Evolutionary conservation across 495 filamentous ascomycete genomes (phyloP).

Genomic region (Penicillium ochrochloron): DNA sequence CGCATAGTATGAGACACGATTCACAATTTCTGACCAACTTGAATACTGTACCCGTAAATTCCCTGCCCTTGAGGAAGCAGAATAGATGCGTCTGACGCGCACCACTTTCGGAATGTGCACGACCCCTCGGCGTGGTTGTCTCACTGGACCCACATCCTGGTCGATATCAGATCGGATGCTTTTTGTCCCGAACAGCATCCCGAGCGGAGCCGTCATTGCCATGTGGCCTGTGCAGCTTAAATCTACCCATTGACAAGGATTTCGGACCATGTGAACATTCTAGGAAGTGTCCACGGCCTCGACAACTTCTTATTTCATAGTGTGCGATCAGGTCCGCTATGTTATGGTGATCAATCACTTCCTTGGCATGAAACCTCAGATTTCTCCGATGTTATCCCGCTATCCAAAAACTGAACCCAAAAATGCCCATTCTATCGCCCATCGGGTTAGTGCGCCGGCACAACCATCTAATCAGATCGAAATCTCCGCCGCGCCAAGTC

Average conservation of each 20-base stretch:
- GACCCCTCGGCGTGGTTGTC: neutral
- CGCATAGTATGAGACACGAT: neutral
- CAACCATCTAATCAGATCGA: slow-evolving; percentile 23
- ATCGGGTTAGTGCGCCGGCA: slow-evolving; percentile 10
- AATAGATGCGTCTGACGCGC: neutral
- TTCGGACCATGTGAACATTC: neutral
- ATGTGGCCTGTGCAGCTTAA: slow-evolving; percentile 6
- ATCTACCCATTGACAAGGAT: neutral
- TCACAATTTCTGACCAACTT: neutral
- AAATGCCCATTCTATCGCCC: neutral
- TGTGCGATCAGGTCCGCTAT: neutral
- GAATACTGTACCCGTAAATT: neutral
- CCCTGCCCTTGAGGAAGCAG: neutral
- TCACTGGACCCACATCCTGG: neutral
- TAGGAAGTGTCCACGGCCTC: neutral
- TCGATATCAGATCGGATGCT: slow-evolving; percentile 1
- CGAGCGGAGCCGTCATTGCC: neutral
- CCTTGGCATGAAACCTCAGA: neutral
- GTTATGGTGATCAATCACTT: neutral
- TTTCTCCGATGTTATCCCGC: slow-evolving; percentile 16
- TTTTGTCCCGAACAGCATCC: neutral
- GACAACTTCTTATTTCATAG: neutral
- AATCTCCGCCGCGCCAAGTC: neutral
- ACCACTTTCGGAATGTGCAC: neutral
- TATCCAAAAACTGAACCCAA: neutral